Base-by-base conservation (phyloP, 208 protist genomes). In the Acanthamoeba divionensis region DNA sequence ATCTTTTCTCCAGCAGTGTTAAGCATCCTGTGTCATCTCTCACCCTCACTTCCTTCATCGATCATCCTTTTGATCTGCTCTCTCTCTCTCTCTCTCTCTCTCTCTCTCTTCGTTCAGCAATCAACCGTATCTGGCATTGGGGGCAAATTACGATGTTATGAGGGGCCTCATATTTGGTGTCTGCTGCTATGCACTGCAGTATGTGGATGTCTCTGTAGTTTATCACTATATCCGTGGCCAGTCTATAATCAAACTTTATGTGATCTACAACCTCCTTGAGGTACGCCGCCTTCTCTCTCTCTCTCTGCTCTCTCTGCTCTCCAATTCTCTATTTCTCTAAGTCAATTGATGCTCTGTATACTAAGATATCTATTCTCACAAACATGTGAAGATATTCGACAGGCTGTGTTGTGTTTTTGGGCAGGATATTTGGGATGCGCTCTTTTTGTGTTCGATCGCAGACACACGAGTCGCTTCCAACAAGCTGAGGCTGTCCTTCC, bases 191-290 rank as follows among this genome's bases (percentile, higher is more conserved):
- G 48, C 87, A 33, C 47, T 94, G 31, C 36, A 44, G 44, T 36
- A 62, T 9, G 60, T 95, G 13, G 92, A 94, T 26, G 95, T 95
- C 90, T 96, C 96, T 4, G 90, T 93, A 38, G 57, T 96, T 8
- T 98, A 98, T 91, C 97, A 98, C 90, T 93, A 93, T 33, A 95
- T 98, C 50, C 89, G 96, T 10, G 94, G 95, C 18, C 97, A 98
- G 65, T 93, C 95, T 18, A 93, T 96, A 24, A 96, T 99, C 69
- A 98, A 98, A 90, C 91, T 99, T 15, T 97, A 98, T 86, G 97
- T 98, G 38, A 95, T 99, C n/a, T 98, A 97, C 75, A 97, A 97
- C 93, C 95, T 98, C 45, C 91, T 98, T 13, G 97, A 98, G 44
- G 92, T 97, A 31, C n/a, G 15, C 13, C 48, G 15, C 0, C 1